Evolutionary conservation across 257 asterid species (phyloP), one percentile per base, ranked within the genome.

Genomic region (Petunia secreta): DNA sequence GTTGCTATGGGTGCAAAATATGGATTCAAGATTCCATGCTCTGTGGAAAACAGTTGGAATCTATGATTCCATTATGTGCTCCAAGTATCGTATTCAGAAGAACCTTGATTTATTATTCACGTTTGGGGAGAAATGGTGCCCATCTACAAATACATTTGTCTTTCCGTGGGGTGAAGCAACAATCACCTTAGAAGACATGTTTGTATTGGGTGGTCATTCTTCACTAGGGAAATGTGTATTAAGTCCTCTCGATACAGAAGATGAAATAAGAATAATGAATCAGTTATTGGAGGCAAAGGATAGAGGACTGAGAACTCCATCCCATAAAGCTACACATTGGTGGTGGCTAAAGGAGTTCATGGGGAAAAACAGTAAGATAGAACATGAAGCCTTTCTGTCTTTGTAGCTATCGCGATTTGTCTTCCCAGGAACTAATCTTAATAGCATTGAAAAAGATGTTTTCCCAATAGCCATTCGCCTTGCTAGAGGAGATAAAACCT

Each of bases 321-420:
- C 3, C 10, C 55, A 14, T 14, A 52, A 52, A 52, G 10, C 55
- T 4, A 52, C 55, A 8, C 55, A 52, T 9, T 8, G 13, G 8
- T 52, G 55, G 55, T 52, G 55, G 55, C 10, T 52, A 52, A 14
- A 52, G 10, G 13, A 52, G 10, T 52, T 52, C 10, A 52, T 52
- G 55, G 55, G 55, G 15, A n/a, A 2, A 1, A 76, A 59, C 1
- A 43, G 82, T 7, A 82, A 84, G 7, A 52, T 82, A 9, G 85
- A 87, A 74, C 86, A 87, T 16, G 86, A 83, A 39, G 90, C 86
- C 0, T 84, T 87, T 67, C 83, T 84, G 2, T 80, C 80, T 1
- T 82, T 50, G 13, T 84, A 88, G 86, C 88, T 87, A 48, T 87
- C 85, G 6, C 78, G 78, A 50, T 87, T 77, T 16, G 87, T 80